phyloP scores from a whole-genome alignment of 1,284 basidiomycete species.

The Ceratobasidium papillatum region DNA sequence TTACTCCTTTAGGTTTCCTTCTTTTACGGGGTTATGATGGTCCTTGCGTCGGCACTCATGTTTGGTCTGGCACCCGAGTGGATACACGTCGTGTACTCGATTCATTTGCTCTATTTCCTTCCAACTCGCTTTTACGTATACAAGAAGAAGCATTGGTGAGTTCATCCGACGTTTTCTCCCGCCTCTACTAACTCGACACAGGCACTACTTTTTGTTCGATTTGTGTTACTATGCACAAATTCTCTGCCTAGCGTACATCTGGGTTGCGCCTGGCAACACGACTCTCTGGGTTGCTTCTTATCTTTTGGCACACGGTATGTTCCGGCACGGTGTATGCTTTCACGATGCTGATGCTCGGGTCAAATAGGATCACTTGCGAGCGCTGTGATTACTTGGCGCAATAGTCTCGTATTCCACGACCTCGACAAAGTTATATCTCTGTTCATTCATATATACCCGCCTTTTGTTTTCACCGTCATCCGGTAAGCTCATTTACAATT shows the following conservation, averaged over 20 bases:
- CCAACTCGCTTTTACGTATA: slow-evolving; percentile 83
- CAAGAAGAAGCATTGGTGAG: slow-evolving; percentile 66
- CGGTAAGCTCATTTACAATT: slow-evolving; percentile 60
- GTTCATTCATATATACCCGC: slow-evolving; percentile 90
- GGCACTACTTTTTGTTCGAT: slow-evolving; percentile 92
- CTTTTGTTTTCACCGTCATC: slow-evolving; percentile 87
- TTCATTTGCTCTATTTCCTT: slow-evolving; percentile 78
- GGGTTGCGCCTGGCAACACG: slow-evolving; percentile 78
- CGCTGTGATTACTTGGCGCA: slow-evolving; percentile 95
- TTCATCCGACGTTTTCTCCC: slow-evolving; percentile 9
- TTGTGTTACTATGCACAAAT: slow-evolving; percentile 90
- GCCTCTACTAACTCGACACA: slow-evolving; percentile 58
- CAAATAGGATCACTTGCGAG: slow-evolving; percentile 78
- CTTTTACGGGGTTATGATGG: slow-evolving; percentile 88
- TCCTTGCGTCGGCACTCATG: slow-evolving; percentile 83
- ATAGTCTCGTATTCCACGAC: slow-evolving; percentile 95
- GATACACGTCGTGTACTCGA: slow-evolving; percentile 80
- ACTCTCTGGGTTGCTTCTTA: slow-evolving; percentile 87
- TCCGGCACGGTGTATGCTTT: not conserved
- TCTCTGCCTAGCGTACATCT: slow-evolving; percentile 88
- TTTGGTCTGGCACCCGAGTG: slow-evolving; percentile 86
- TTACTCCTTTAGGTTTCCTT: slow-evolving; percentile 65
- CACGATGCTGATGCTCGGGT: slow-evolving; percentile 39
- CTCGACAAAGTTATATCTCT: slow-evolving; percentile 91
- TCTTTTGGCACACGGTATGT: slow-evolving; percentile 77